Conservation (phyloP, 495 filamentous ascomycete species). For the Jackrogersella minutella region DNA sequence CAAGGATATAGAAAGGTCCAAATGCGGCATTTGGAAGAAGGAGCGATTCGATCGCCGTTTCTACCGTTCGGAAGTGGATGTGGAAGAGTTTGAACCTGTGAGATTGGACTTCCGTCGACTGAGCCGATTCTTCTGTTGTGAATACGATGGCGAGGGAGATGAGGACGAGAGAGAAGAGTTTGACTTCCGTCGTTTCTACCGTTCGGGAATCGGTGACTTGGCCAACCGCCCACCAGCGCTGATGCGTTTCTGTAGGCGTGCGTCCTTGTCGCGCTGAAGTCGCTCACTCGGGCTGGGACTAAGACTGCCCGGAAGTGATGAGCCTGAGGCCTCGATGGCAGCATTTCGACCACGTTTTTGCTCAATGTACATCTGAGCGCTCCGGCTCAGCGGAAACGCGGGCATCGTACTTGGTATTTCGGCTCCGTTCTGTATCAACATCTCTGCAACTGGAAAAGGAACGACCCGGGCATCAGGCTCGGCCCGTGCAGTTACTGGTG, state of each 20-base stretch:
- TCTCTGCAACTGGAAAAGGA: slow-evolving; percentile 86
- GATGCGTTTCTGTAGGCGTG: slow-evolving; percentile 67
- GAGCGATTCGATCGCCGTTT: slow-evolving; percentile 48
- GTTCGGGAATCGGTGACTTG: slow-evolving; percentile 64
- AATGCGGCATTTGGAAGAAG: slow-evolving; percentile 43
- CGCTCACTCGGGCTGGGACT: slow-evolving; percentile 47
- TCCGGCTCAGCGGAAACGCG: slow-evolving; percentile 76
- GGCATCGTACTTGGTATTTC: slow-evolving; percentile 78
- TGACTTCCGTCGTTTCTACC: slow-evolving; percentile 54
- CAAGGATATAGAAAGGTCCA: slow-evolving; percentile 37
- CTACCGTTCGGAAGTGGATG: slow-evolving; percentile 47
- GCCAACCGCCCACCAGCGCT: slow-evolving; percentile 67
- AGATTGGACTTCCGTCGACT: slow-evolving; percentile 40
- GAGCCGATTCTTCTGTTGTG: slow-evolving; percentile 33
- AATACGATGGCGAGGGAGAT: slow-evolving; percentile 28
- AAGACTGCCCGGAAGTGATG: slow-evolving; percentile 30
- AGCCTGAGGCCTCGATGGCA: slow-evolving; percentile 48
- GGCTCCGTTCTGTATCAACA: slow-evolving; percentile 92
- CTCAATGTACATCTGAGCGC: slow-evolving; percentile 84
- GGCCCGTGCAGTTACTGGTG: slow-evolving; percentile 37
- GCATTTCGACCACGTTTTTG: slow-evolving; percentile 70
- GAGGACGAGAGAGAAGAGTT: slow-evolving; percentile 38
- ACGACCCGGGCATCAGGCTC: slow-evolving; percentile 50
- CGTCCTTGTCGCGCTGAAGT: slow-evolving; percentile 61
- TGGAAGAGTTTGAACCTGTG: slow-evolving; percentile 40